Base-by-base conservation (phyloP, 148 eudicot genomes). In the Rhododendron molle region DNA sequence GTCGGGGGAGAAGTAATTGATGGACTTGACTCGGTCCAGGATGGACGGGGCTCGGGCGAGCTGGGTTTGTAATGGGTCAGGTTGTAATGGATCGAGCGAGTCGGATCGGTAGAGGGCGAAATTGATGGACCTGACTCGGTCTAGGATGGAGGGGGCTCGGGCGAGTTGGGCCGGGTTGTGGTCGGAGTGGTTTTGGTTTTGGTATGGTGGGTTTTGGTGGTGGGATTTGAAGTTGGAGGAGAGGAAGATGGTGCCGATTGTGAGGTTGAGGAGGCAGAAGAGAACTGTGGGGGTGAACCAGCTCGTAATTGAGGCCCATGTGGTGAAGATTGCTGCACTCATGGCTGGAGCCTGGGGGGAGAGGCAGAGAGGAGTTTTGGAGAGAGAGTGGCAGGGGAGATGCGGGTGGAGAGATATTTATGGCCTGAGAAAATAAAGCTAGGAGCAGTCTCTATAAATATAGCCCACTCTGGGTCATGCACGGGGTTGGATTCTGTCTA, bases 281-380 rank as follows among this genome's bases (percentile, higher is more conserved):
- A 95, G 96, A 1, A 90, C 67, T 0, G 94, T 86, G 15, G 96
- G 98, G 1, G 96, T 92, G n/a, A 91, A 80, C 96, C 94, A 95
- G 85, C 91, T 69, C 2, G 92, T 82, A 62, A 92, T 83, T 16
- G 21, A 78, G n/a, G 43, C 21, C 83, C 76, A 78, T 83, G 79
- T 38, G 65, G 28, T 10, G 18, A 26, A 58, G 7, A 87, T 86
- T 12, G 73, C 81, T 7, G 32, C 7, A 44, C 14, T 36, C 52
- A 78, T 78, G 52, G 56, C 50, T 62, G 71, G 1, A 21, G 67
- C 23, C 5, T 2, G 4, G 60, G 13, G 60, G n/a, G 60, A 49
- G 58, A 12, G 81, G 26, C 60, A 14, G 58, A 5, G 58, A 14
- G 36, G 4, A 28, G 36, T 26, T 44, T 43, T 2, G 81, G 81